Conservation (phyloP, 352 stramenopile genomes). For the Sclerospora graminicola region DNA sequence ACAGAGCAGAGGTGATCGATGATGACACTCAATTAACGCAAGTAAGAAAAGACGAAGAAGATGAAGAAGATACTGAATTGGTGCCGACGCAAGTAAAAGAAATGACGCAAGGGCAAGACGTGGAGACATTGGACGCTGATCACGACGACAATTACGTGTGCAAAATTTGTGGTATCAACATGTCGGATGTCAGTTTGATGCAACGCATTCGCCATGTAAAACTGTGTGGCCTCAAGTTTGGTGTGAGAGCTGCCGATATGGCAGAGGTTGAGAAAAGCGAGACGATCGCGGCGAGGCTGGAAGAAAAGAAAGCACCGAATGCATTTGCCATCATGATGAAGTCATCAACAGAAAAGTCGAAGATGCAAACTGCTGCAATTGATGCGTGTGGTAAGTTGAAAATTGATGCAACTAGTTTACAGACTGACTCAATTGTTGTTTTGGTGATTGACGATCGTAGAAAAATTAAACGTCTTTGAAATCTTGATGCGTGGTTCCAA, state of each 20-base stretch:
- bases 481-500: slow-evolving; percentile 74
- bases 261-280: slow-evolving; percentile 19
- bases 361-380: slow-evolving; percentile 1
- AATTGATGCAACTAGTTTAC: neutral
- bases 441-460: slow-evolving; percentile 7
- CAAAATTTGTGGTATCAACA: slow-evolving; percentile 55
- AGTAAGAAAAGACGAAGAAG: neutral
- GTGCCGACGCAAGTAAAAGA: slow-evolving; percentile 4
- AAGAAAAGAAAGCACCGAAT: slow-evolving; percentile 14
- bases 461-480: slow-evolving; percentile 63
- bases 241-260: slow-evolving; percentile 43
- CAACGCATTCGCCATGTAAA: slow-evolving; percentile 73
- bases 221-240: slow-evolving; percentile 57
- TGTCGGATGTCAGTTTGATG: slow-evolving; percentile 27
- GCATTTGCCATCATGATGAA: slow-evolving; percentile 56
- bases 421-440: neutral
- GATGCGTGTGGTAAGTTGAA: slow-evolving; percentile 1
- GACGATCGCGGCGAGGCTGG: slow-evolving; percentile 10
- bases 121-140: slow-evolving; percentile 2
- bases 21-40: neutral
- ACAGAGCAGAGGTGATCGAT: slow-evolving; percentile 10
- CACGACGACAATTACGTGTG: slow-evolving; percentile 32
- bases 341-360: slow-evolving; percentile 15
- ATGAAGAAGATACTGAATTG: slow-evolving; percentile 1
- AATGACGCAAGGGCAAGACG: slow-evolving; percentile 3